Evolutionary conservation across 2,329 filamentous ascomycete genomes (phyloP), one percentile per base, ranked within the genome.

Genomic region (Alternaria metachromatica): DNA sequence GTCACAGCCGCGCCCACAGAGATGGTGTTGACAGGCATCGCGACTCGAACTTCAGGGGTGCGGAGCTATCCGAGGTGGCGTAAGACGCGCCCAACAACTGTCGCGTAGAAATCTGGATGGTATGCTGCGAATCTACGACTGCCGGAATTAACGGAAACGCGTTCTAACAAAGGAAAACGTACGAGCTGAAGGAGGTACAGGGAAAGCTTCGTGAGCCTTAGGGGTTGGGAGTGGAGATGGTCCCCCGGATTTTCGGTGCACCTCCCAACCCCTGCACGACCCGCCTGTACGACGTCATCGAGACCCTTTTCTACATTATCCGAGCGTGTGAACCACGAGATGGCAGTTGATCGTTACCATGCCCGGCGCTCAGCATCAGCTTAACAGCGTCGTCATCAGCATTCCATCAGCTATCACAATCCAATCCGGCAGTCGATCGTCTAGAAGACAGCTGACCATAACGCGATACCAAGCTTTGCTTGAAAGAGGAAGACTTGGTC

Each of bases 1-100:
- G 94, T 93, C 58, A 97, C 91, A 54, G 94, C 94, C 68, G 93
- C 87, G 61, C 90, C 89, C 64, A 98, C 90, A 13, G 92, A 89
- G 43, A 95, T 86, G 18, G 94, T 96, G 81, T 92, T 94, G 73
- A 96, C 87, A 62, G 86, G 83, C 87, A 89, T 89, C 30, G 59
- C 57, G 44, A 46, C 41, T 44, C 20, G 10, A 10, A 12, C 18
- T 55, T 53, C 25, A 45, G 50, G 55, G 63, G 51, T 53, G 55
- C 60, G 60, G 64, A 67, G 56, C 46, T 63, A 41, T 58, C 58
- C 57, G 56, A 60, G 50, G 48, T 55, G 60, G 20, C 18, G 46
- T 56, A 12, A 6, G 60, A 65, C 60, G 55, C 62, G 57, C 33
- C 53, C 11, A 23, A 15, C 26, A 21, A 9, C 15, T 48, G 13